Evolutionary conservation across 495 filamentous ascomycete species (phyloP).

Genomic region (Penicilliopsis zonata): DNA sequence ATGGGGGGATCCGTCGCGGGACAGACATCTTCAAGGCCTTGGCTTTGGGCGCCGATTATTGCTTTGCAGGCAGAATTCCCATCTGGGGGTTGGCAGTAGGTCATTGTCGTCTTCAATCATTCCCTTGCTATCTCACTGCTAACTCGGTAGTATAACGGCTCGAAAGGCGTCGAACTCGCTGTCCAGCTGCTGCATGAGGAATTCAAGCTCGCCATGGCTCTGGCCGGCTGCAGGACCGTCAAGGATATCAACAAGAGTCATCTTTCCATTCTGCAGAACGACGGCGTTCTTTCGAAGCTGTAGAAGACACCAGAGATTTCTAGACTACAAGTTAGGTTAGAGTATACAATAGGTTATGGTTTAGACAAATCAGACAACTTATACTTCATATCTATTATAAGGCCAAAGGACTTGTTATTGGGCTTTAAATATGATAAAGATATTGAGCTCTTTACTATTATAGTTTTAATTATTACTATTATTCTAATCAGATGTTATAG

Average conservation of each 20-base stretch:
- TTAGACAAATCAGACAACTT: too few relatives aligned
- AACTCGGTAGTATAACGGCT: slow-evolving; percentile 24
- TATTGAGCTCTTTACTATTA: too few relatives aligned
- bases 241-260: slow-evolving; percentile 19
- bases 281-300: slow-evolving; percentile 16
- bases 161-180: slow-evolving; percentile 24
- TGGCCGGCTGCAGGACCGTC: slow-evolving; percentile 20
- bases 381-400: too few relatives aligned
- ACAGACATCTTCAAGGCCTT: slow-evolving; percentile 93
- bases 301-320: too few relatives aligned
- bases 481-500: too few relatives aligned
- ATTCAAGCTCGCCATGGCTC: slow-evolving; percentile 24
- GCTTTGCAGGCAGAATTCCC: slow-evolving; percentile 69
- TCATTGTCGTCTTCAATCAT: slow-evolving; percentile 6
- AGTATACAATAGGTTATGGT: too few relatives aligned
- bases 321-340: too few relatives aligned
- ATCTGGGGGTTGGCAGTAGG: slow-evolving; percentile 53
- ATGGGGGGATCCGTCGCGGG: slow-evolving; percentile 76
- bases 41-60: slow-evolving; percentile 73
- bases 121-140: slow-evolving; percentile 7
- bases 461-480: too few relatives aligned
- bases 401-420: too few relatives aligned
- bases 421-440: too few relatives aligned
- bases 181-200: slow-evolving; percentile 26
- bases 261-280: slow-evolving; percentile 13